Base-by-base conservation (phyloP, 2,329 filamentous ascomycete genomes). In the Hypoxylon sp. region DNA sequence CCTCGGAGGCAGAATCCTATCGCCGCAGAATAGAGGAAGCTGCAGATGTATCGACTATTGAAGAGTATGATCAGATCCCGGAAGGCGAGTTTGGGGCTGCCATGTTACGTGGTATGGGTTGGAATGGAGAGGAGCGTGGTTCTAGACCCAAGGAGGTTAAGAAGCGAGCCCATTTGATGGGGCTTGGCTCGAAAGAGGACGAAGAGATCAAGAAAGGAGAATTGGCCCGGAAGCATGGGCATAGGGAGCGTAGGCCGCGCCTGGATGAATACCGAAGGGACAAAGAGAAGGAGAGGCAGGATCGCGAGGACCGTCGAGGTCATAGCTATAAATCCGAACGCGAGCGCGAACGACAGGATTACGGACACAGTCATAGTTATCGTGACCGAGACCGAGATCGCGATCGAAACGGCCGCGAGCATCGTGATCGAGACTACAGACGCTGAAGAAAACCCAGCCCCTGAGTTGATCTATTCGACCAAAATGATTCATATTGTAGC, bases 21-120 rank as follows among this genome's bases (percentile, higher is more conserved):
- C 82, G 83, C 30, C 84, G 86, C 24, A 92, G 94, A 74, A 85
- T 94, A 28, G 82, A 85, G 11, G 81, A 85, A 24, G 90, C 93
- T 0, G 93, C 93, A 1, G 91, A 93, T 20, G 84, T 87, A 28
- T 89, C 93, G 3, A 91, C 89, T 0, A 80, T 97, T 17, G 91
- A 92, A 32, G 92, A 95, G 72, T 98, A 98, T 79, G 90, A 91
- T 61, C 89, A 90, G 11, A 90, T 97, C 65, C 94, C 95, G 0
- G 93, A 98, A 15, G 94, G 97, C 70, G 93, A 97, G 71, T 99
- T 98, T 69, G 95, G 95, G 6, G 91, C 93, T 17, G 93, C 94
- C 0, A 83, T 98, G 67, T 84, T 99, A 34, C 88, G 94, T 30
- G 93, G 94, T 8, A 97, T 98, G 91, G 95, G 95, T 7, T 97